Conservation (phyloP, 495 filamentous ascomycete genomes). For the Daldinia loculata region DNA sequence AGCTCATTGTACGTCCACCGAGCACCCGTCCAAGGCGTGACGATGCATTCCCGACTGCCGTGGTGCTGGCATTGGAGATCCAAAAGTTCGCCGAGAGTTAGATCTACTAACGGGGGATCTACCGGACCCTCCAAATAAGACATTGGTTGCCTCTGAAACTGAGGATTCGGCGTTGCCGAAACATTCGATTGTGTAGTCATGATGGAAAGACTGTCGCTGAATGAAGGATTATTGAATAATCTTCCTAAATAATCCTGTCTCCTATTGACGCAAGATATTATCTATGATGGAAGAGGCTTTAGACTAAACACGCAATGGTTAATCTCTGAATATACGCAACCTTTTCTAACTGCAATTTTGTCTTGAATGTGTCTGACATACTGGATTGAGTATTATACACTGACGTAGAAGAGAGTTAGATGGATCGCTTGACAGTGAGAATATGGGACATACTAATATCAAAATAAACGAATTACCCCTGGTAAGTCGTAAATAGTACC, state of each 20-base stretch:
- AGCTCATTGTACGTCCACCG: conserved; percentile 73
- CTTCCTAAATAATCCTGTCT: not conserved
- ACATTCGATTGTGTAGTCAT: conserved; percentile 38
- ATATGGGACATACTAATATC: not conserved
- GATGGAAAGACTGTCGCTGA: not conserved
- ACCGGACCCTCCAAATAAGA: conserved; percentile 68
- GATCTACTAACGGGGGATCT: conserved; percentile 65
- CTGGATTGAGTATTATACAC: not conserved
- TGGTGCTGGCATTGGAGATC: conserved; percentile 69
- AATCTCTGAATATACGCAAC: not conserved
- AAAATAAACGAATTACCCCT: not conserved
- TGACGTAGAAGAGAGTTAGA: not conserved
- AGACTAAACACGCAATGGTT: not conserved
- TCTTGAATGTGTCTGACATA: not conserved
- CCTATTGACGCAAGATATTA: not conserved
- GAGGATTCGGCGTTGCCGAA: conserved; percentile 24
- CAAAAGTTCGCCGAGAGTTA: conserved; percentile 70
- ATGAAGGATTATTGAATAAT: not conserved
- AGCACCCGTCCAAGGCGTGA: conserved; percentile 72
- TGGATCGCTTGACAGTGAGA: not conserved
- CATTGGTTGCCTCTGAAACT: conserved; percentile 47
- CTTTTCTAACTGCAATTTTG: not conserved
- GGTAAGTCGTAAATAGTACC: not conserved
- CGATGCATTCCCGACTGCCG: conserved; percentile 65
- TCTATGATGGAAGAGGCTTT: not conserved